Evolutionary conservation across 495 filamentous ascomycete genomes (phyloP), one percentile per base, ranked within the genome.

Genomic region (Aspergillus diversus): DNA sequence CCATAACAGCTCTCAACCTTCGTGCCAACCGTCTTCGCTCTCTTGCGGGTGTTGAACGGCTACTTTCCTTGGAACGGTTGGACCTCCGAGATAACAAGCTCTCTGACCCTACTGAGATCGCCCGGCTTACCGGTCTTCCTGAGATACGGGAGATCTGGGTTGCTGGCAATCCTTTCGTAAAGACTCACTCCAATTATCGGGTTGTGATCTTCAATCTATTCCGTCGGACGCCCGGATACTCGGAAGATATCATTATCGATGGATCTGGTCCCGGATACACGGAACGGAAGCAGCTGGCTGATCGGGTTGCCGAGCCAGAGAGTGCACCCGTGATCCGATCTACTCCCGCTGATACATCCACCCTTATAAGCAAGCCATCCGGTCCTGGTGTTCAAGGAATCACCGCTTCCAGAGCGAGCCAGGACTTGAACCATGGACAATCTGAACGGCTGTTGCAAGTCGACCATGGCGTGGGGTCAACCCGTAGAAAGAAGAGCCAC

Each of bases 171-270:
- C 92, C 94, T 7, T 97, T 97, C 65, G 89, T 88, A 34, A 92
- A 90, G 60, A 94, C 92, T 11, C 93, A 97, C 69, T 84, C 88
- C 56, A 87, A 85, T 63, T 96, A 97, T 71, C 86, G 95, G 33
- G 81, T 96, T 63, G 89, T 86, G 31, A 96, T 99, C 66, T 97
- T 99, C 84, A 98, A 98, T 69, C 84, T 97, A 1, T 99, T 99
- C 81, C 90, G 95, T 61, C 86, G 84, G n/a, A 92, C 92, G 0
- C 92, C 95, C 4, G 95, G 95, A 9, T 95, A 93, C 69, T 85
- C 87, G 0, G 91, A 96, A 66, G 96, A 99, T 73, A 89, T 98
- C 62, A 83, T 90, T 46, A 92, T 99, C 66, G 96, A 99, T 71
- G 84, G 87, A 1, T 87, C 87, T 31, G 88, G 89, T 5, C 95